Evolutionary conservation across 1,284 basidiomycete genomes (phyloP), one percentile per base, ranked within the genome.

Genomic region (Mycena citricolor): DNA sequence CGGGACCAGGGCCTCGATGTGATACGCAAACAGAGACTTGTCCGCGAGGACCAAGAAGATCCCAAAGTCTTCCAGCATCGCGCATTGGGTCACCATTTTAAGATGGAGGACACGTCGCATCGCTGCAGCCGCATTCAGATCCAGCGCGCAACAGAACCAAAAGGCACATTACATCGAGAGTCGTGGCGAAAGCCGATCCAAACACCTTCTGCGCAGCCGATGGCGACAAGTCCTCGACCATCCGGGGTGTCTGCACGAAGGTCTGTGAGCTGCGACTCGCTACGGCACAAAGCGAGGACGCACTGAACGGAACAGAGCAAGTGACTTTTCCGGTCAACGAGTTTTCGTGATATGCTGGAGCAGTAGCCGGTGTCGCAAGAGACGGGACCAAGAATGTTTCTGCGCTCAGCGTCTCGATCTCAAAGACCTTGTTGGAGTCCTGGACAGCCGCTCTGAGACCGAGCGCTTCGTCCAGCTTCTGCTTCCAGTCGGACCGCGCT

Each of bases 1-100:
- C 0, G 95, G 95, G 10, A 98, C 94, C 12, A 99, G 77, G 0
- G 93, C 94, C 63, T 97, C 94, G 34, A 98, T 89, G 51, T 95
- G 91, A 62, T 98, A 97, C 11, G 91, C 22, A 29, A 38, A 60
- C 41, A 57, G 35, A 17, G 30, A 39, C 39, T 87, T 89, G 64
- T 92, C 87, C 13, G 90, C 87, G 5, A 93, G 69, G 20, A 94
- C 88, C 20, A 94, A 73, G 70, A 94, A 88, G 55, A 93, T 87
- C 19, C 86, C 85, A 62, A 91, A 91, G 56, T 87, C 84, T 57
- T 91, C 86, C 12, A 94, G 67, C 65, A 93, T 89, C 1, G 90
- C 87, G 59, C 86, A 86, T 54, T 91, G 88, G 2, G 86, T 88
- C 28, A 94, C 89, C 63, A 80, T 76, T 61, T 87, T 86, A 33